Conservation (phyloP, 163 green algal genomes). For the Coccomyxa subellipsoidea region DNA sequence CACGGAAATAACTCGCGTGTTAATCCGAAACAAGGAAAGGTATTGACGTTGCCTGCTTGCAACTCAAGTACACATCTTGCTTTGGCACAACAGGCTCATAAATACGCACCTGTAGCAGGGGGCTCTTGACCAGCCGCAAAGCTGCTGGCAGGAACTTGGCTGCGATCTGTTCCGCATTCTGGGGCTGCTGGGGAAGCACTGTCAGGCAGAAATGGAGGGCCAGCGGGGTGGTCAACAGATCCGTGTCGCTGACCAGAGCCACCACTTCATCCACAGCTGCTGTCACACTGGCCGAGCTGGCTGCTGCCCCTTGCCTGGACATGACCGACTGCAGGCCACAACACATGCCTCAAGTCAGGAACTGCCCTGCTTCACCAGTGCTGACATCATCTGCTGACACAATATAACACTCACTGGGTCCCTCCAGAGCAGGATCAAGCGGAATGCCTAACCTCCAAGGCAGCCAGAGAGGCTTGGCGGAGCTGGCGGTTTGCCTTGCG, state of each 20-base stretch:
- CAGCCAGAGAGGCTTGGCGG: constrained; percentile 67
- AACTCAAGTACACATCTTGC: neutral
- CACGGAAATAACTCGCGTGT: constrained; percentile 7
- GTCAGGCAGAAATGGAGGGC: constrained; percentile 61
- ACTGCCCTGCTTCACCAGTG: neutral
- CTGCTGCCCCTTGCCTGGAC: constrained; percentile 29
- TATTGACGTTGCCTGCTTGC: too few relatives aligned
- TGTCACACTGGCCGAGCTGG: constrained; percentile 16
- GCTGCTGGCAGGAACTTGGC: constrained; percentile 48
- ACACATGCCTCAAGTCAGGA: neutral
- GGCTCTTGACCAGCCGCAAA: constrained; percentile 67
- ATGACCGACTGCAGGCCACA: constrained; percentile 42
- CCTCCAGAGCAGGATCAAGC: neutral
- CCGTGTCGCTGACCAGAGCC: constrained; percentile 68
- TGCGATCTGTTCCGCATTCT: constrained; percentile 27
- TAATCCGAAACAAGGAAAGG: neutral
- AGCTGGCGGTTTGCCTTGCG: constrained; percentile 87
- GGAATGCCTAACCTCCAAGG: constrained; percentile 48
- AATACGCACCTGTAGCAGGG: constrained; percentile 69
- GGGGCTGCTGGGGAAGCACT: constrained; percentile 45
- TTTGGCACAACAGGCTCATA: neutral
- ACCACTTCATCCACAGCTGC: constrained; percentile 57
- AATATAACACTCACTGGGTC: too few relatives aligned
- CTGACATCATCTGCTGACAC: too few relatives aligned
- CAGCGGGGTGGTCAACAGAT: constrained; percentile 74